Evolutionary conservation across 176 grass and related monocot genomes (phyloP).

Genomic region (Musa beccarii): DNA sequence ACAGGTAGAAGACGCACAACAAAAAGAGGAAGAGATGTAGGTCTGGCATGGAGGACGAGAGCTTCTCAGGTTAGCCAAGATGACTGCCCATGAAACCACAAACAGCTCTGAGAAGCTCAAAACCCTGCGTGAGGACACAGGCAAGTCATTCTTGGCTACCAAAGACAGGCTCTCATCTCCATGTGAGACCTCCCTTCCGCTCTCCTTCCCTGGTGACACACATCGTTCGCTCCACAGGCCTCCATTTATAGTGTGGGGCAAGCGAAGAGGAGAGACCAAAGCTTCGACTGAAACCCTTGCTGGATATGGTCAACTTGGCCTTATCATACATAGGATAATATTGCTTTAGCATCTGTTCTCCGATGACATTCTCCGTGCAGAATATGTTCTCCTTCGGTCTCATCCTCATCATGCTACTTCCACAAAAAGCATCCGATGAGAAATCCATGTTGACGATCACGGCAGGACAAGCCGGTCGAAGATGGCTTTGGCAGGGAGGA

Average conservation of each 20-base stretch:
- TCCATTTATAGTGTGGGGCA: not conserved
- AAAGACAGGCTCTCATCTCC: not conserved
- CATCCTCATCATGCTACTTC: not conserved
- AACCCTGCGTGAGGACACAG: not conserved
- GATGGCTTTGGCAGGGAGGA: no score
- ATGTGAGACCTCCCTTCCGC: constrained; percentile 4
- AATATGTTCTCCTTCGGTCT: not conserved
- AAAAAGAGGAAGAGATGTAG: constrained; percentile 15
- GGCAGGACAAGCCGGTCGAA: not conserved
- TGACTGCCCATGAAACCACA: constrained; percentile 32
- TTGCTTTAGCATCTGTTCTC: not conserved
- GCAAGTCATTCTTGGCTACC: constrained; percentile 19
- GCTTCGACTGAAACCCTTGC: not conserved
- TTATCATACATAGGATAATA: not conserved
- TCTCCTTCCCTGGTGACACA: not conserved
- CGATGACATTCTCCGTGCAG: not conserved
- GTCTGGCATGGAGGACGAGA: constrained; percentile 36
- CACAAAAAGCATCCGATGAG: not conserved
- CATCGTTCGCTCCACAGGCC: not conserved
- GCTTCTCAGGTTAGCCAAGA: constrained; percentile 44
- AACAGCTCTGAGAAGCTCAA: not conserved
- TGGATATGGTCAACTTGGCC: not conserved
- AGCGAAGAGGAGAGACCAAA: not conserved
- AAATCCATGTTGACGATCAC: not conserved
- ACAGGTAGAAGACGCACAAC: not conserved